Evolutionary conservation across 139 green algal genomes (phyloP), one percentile per base, ranked within the genome.

Genomic region (Chlamydomonas sphaeroides): DNA sequence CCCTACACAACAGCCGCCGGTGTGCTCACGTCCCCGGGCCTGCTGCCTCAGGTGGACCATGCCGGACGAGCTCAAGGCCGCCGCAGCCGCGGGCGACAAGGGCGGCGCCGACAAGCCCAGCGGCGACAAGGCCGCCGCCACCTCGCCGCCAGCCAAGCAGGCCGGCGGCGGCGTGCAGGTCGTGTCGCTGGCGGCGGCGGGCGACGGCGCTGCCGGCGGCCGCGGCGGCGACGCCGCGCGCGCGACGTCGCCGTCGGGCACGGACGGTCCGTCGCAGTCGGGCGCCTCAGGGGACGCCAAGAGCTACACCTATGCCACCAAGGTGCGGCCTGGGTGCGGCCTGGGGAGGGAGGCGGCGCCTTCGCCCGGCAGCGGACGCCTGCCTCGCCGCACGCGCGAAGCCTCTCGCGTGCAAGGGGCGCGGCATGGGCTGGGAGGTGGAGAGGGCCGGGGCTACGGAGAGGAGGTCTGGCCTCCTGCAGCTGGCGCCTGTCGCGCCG

Each of bases 11-110:
- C n/a, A n/a, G n/a, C n/a, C n/a, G n/a, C n/a, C n/a, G n/a, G n/a
- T n/a, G n/a, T n/a, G n/a, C n/a, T n/a, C n/a, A n/a, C n/a, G n/a
- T n/a, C n/a, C n/a, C n/a, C n/a, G n/a, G n/a, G n/a, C n/a, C n/a
- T 18, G 10, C 49, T 18, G 4, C 2, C 49, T 17, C 49, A n/a
- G 56, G 25, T 62, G 95, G 95, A 91, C 84, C 3, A 92, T 95
- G 70, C 96, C 96, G 0, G 90, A 95, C 8, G 95, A 96, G 79
- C 73, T 98, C 45, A 85, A 84, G 36, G 78, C 83, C 0, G 85
- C 86, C 6, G 39, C 66, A 3, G 71, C 77, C 42, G 56, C 23
- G 10, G 72, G 75, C 53, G 72, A 20, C 39, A n/a, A n/a, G n/a
- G n/a, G n/a, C n/a, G n/a, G n/a, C n/a, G n/a, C n/a, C n/a, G n/a